Conservation (phyloP, 1,284 basidiomycete genomes). For the Ceratobasidium sp. region DNA sequence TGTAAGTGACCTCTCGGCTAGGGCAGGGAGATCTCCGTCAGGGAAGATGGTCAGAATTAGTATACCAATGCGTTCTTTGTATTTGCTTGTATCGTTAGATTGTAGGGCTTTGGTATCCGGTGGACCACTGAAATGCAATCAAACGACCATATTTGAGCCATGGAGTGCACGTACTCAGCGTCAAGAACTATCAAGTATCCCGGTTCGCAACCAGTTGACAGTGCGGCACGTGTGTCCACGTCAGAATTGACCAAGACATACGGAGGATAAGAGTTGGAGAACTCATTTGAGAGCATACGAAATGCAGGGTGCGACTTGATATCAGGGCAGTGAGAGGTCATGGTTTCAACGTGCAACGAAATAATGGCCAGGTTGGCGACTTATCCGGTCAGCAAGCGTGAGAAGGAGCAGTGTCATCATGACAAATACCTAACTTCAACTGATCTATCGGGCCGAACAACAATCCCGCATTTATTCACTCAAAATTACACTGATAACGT, state of each 20-base stretch:
- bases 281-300: slow-evolving; percentile 5
- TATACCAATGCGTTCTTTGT: slow-evolving; percentile 13
- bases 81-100: not conserved
- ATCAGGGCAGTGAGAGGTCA: not conserved
- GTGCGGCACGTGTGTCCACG: not conserved
- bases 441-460: too few relatives aligned
- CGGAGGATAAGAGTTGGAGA: slow-evolving; percentile 27
- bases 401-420: not conserved
- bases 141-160: not conserved
- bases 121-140: slow-evolving; percentile 1
- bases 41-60: not conserved
- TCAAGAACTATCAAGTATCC: slow-evolving; percentile 21
- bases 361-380: not conserved
- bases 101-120: not conserved
- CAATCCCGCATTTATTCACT: too few relatives aligned
- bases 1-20: not conserved
- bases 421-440: not conserved
- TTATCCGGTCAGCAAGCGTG: not conserved
- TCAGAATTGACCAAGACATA: slow-evolving; percentile 19
- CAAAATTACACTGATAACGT: too few relatives aligned
- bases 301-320: slow-evolving; percentile 18
- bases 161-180: not conserved
- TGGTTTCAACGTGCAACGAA: not conserved
- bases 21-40: not conserved
- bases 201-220: slow-evolving; percentile 12